Conservation (phyloP, 257 asterid species). For the Scutellaria galericulata region DNA sequence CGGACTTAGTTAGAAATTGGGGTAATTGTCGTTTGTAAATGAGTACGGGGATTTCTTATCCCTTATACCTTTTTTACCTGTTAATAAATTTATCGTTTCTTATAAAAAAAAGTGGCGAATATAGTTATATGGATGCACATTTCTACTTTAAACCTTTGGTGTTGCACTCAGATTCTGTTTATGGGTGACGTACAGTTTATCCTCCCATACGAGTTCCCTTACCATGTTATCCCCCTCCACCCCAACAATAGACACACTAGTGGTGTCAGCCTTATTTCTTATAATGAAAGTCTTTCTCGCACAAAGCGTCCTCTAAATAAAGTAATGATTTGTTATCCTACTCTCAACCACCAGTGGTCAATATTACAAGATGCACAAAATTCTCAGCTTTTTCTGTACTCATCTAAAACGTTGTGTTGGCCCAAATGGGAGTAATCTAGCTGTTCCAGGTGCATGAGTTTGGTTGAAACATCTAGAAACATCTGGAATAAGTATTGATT, state of each 20-base stretch:
- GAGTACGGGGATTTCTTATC: too few relatives aligned
- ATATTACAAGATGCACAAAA: conserved; percentile 15
- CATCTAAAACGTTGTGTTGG: conserved; percentile 2
- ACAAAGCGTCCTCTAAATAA: not conserved
- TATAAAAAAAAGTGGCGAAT: conserved; percentile 5
- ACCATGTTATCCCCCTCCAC: not conserved
- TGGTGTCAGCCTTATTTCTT: conserved; percentile 4
- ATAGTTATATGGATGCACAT: conserved; percentile 25
- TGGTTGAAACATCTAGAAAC: conserved; percentile 10
- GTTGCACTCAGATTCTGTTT: not conserved
- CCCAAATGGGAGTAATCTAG: conserved; percentile 1
- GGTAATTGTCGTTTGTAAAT: too few relatives aligned
- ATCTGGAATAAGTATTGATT: conserved; percentile 18
- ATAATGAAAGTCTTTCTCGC: not conserved
- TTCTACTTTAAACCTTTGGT: conserved; percentile 6
- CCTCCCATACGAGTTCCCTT: not conserved
- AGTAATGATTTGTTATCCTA: not conserved
- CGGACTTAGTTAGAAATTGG: too few relatives aligned
- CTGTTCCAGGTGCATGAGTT: conserved; percentile 14
- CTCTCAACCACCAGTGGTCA: not conserved
- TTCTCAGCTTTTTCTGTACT: not conserved
- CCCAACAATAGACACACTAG: not conserved
- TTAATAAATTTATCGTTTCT: too few relatives aligned
- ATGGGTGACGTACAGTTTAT: not conserved
- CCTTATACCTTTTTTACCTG: too few relatives aligned